Evolutionary conservation across 345 rosid genomes (phyloP), one percentile per base, ranked within the genome.

Genomic region (Pseudoturritis turrita): DNA sequence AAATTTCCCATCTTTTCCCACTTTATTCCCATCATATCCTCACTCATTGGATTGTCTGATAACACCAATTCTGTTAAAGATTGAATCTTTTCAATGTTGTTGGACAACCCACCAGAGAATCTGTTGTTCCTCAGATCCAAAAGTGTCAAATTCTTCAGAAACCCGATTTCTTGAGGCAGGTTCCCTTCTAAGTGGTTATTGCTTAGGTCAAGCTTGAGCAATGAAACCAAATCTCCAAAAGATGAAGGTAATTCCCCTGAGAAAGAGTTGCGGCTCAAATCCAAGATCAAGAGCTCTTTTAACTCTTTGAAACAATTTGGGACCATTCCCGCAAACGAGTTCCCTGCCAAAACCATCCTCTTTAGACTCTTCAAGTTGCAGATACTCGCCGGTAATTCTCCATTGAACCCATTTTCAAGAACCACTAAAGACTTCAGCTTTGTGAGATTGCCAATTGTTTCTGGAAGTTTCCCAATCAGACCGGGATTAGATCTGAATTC

Each of bases 201-300:
- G 76, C 97, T 88, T 55, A 89, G 67, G 74, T 91, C 97, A 68
- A 94, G 89, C 79, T 95, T 95, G 80, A 94, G 76, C 41, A 95
- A 77, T 31, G 96, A 86, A 49, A 68, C 68, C 88, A 94, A 40
- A 5, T 79, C 75, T 44, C 93, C 89, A 41, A 95, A 9, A 62
- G 84, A 72, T 26, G 35, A 51, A 59, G 97, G 92, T 73, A 91
- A 67, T 12, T 78, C 47, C 56, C 96, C 96, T 1, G 91, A 85
- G 14, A 94, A 78, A 50, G 76, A 75, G 77, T 94, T 91, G 56
- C 89, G 75, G 49, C 96, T 91, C 62, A 89, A 81, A 71, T 94
- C 97, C 73, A 94, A 40, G 68, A 94, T 87, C 55, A 94, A 65
- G 17, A 94, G 84, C 70, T 87, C 78, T 25, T 61, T 52, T 14